Evolutionary conservation across 768 basidiomycete genomes (phyloP), one percentile per base, ranked within the genome.

Genomic region (Xerocomus spinulosus): DNA sequence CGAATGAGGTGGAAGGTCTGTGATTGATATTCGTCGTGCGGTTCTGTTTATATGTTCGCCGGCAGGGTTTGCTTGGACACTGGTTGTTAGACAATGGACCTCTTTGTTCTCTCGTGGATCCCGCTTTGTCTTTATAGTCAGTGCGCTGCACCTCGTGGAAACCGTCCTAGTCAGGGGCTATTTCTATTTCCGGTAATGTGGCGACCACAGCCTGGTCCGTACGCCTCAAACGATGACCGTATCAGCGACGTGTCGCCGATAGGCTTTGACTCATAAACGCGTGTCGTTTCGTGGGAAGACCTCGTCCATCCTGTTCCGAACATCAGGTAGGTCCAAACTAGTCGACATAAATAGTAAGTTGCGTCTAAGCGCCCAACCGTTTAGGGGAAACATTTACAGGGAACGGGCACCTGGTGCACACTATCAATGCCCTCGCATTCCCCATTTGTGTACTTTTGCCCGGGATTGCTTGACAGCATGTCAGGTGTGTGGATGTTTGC

Each of bases 31-130:
- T 18, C 24, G 33, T 21, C 20, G 37, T 26, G 20, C 44, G 38
- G n/a, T 40, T n/a, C 23, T 9, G 52, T 46, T 67, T 47, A 68
- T 58, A 60, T 67, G 62, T 32, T 26, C 37, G 9, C 28, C 28
- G 39, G 44, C 44, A 12, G 18, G 4, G 42, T 18, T 42, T 32
- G 48, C 59, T 64, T 64, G 59, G 59, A 49, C 26, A 20, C 15
- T 51, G 54, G 50, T 25, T 28, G 35, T 26, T 35, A 43, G 23
- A 50, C 52, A 28, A 7, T 41, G 29, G 29, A n/a, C 28, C 24
- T 35, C 29, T 52, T 59, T 56, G 53, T 56, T 46, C 45, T 41
- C 36, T 25, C 47, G 46, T 54, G 55, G 50, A 43, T n/a, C n/a
- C n/a, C 38, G 36, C 52, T 48, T 63, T 58, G 51, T 48, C 32